phyloP scores from a whole-genome alignment of 306 rosid genomes.

The Prinsepia uniflora region DNA sequence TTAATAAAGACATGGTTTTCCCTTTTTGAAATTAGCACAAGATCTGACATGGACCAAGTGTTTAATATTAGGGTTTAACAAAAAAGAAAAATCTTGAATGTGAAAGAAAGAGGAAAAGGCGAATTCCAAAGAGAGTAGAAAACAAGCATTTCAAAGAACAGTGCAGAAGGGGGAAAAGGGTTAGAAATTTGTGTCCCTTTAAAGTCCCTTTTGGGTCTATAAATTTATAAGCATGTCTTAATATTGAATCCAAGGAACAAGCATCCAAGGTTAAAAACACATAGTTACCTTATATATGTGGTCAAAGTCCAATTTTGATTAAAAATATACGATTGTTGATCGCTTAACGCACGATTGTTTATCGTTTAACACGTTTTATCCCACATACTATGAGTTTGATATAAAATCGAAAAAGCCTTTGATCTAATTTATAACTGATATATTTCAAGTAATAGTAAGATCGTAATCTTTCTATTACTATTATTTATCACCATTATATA shows the following conservation, averaged over 20 bases:
- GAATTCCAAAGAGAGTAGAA: conserved; percentile 35
- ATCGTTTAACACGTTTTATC: no score
- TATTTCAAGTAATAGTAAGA: no score
- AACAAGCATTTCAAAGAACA: conserved; percentile 27
- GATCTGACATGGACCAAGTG: conserved; percentile 52
- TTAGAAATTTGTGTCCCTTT: conserved; percentile 60
- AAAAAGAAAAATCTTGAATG: conserved; percentile 9
- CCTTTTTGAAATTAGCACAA: conserved; percentile 51
- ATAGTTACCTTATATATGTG: conserved; percentile 7
- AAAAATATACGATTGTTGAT: no score
- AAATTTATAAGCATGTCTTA: conserved; percentile 34
- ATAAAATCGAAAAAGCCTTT: no score
- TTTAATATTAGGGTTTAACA: conserved; percentile 18
- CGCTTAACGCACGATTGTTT: no score
- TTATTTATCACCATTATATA: no score
- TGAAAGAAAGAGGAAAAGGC: conserved; percentile 37
- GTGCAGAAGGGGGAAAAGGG: conserved; percentile 40
- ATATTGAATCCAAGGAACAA: conserved; percentile 72
- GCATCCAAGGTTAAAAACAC: conserved; percentile 62
- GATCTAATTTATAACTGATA: no score
- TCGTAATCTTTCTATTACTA: no score
- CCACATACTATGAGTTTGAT: no score
- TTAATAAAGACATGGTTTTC: conserved; percentile 28
- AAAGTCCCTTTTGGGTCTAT: conserved; percentile 59
- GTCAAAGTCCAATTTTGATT: not conserved